Conservation (phyloP, 2,329 filamentous ascomycete genomes). For the Microdochium trichocladiopsis region DNA sequence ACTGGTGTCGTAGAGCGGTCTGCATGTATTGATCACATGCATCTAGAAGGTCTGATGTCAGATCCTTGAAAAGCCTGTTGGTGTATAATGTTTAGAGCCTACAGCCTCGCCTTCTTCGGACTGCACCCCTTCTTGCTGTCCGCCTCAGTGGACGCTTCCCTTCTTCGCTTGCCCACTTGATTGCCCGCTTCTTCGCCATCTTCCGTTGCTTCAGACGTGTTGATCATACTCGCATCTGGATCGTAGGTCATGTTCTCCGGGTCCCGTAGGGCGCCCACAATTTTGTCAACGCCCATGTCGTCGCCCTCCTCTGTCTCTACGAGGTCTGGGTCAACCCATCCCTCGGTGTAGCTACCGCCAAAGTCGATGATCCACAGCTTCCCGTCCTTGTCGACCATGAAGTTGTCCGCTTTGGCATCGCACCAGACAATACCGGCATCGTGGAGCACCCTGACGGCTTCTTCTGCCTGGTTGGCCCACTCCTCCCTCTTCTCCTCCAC, state of each 20-base stretch:
- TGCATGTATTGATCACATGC: too few species aligned
- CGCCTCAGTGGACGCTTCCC: too few species aligned
- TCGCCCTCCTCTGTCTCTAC: conserved; percentile 25
- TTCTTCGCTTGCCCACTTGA: background rate
- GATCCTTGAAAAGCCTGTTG: too few species aligned
- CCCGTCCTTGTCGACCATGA: conserved; percentile 25
- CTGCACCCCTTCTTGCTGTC: background rate
- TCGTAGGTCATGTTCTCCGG: conserved; percentile 4
- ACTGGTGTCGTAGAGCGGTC: too few species aligned
- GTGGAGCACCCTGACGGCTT: conserved; percentile 16
- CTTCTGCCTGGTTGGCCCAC: conserved; percentile 3
- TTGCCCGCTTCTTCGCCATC: background rate
- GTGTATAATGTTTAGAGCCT: background rate
- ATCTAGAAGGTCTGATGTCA: too few species aligned
- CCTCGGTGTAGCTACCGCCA: conserved; percentile 25
- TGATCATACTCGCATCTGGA: background rate
- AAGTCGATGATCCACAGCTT: conserved; percentile 29
- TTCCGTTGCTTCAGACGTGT: background rate
- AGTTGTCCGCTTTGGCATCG: conserved; percentile 30
- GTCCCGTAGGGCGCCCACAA: conserved; percentile 9
- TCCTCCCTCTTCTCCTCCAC: conserved; percentile 4
- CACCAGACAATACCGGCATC: conserved; percentile 25
- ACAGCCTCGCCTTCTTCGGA: background rate
- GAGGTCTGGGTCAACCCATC: conserved; percentile 25
- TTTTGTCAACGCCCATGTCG: conserved; percentile 16